Evolutionary conservation across 345 rosid species (phyloP).

Genomic region (Hibiscus tridactylites): DNA sequence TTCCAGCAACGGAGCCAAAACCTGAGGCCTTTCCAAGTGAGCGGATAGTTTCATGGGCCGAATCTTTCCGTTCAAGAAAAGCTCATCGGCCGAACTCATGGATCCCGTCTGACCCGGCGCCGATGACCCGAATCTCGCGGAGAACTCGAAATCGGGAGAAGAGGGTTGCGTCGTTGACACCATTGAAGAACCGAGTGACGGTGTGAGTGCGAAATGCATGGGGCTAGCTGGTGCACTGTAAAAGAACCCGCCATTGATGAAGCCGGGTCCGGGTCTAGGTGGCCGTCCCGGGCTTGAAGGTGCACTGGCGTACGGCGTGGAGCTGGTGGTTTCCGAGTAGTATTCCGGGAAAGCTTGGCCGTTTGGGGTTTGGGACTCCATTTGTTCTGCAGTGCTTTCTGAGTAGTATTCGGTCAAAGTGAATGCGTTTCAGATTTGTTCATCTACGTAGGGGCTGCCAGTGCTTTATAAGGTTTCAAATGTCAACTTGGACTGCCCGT

Average conservation of each 20-base stretch:
- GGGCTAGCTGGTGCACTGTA: background rate
- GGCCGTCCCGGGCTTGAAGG: background rate
- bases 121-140: background rate
- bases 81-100: background rate
- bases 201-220: background rate
- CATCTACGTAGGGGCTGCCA: too few species aligned
- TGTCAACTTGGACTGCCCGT: too few species aligned
- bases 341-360: background rate
- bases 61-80: background rate
- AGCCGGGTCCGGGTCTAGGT: background rate
- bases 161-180: background rate
- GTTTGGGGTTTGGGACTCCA: background rate
- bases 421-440: too few species aligned
- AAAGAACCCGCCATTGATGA: background rate
- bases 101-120: background rate
- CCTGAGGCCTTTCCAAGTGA: background rate
- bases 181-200: background rate
- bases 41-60: background rate
- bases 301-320: background rate
- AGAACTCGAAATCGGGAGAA: background rate
- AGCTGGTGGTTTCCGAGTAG: background rate
- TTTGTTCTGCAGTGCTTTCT: too few species aligned
- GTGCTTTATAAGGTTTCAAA: too few species aligned
- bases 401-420: too few species aligned
- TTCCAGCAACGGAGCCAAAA: background rate